phyloP scores from a whole-genome alignment of 768 basidiomycete genomes.

The Suillus plorans region DNA sequence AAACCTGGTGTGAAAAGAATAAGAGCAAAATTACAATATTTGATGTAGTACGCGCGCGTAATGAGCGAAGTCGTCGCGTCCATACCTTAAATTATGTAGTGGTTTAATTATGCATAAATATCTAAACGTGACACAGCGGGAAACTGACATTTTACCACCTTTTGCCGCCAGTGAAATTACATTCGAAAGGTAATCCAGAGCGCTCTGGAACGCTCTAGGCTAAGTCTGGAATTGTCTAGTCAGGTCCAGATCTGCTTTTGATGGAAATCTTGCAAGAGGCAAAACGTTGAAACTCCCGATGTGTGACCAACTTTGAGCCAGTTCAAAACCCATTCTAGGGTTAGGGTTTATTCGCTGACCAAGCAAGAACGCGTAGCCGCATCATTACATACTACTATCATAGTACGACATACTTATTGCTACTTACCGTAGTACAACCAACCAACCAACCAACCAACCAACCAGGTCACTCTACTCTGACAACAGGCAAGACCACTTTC shows the following conservation, averaged over 20 bases:
- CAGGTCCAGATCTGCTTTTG: no score
- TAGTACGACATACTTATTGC: not conserved
- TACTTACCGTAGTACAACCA: not conserved
- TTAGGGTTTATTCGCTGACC: conserved; percentile 18
- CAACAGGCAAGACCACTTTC: not conserved
- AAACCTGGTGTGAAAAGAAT: not conserved
- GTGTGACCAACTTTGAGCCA: not conserved
- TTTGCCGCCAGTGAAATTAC: no score
- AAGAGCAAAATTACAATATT: not conserved
- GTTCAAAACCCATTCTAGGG: conserved; percentile 8
- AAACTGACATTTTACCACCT: no score
- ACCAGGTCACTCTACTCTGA: not conserved
- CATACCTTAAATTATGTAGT: no score
- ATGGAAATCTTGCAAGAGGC: no score
- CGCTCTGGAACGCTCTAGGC: no score
- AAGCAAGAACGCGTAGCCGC: conserved; percentile 8
- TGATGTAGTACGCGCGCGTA: not conserved
- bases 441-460: not conserved
- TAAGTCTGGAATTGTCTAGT: no score
- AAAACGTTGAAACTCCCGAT: no score
- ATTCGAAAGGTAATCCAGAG: no score
- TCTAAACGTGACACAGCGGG: no score
- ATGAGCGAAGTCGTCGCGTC: not conserved
- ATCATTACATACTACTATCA: not conserved
- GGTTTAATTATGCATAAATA: no score